These are phyloP conservation scores for Boechera divaricarpa DNA, from an alignment of 345 rosid genomes.

Conservation along the genomic window DNA sequence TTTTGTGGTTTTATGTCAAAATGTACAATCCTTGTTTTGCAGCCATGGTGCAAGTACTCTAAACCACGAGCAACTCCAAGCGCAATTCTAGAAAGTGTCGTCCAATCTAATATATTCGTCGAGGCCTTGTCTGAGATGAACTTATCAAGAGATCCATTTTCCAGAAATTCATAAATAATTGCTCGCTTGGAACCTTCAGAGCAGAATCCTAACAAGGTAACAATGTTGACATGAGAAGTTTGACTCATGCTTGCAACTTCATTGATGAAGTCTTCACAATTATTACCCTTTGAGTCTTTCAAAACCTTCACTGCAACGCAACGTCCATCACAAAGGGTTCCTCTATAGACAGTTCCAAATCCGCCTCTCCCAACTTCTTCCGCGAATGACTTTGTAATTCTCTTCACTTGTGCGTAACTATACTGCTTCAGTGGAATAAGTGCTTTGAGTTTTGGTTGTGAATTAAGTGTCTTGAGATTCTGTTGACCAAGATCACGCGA, in stretches of 20 bases:
- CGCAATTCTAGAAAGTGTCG: constrained; percentile 31
- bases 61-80: constrained; percentile 53
- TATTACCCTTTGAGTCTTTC: constrained; percentile 27
- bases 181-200: constrained; percentile 44
- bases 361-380: background rate
- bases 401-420: background rate
- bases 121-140: constrained; percentile 1
- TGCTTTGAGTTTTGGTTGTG: background rate
- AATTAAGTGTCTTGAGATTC: background rate
- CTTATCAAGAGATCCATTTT: constrained; percentile 51
- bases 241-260: constrained; percentile 54
- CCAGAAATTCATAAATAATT: constrained; percentile 46
- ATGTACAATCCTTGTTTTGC: constrained; percentile 55
- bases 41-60: constrained; percentile 56
- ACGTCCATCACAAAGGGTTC: background rate
- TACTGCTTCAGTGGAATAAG: background rate
- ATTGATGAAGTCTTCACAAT: constrained; percentile 51
- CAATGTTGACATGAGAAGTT: constrained; percentile 56
- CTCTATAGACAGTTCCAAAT: constrained; percentile 10
- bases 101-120: background rate
- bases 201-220: constrained; percentile 50
- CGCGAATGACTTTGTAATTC: background rate
- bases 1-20: constrained; percentile 60
- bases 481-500: background rate
- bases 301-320: constrained; percentile 41